Base-by-base conservation (phyloP, 345 rosid genomes). In the Eucalyptus regnans region DNA sequence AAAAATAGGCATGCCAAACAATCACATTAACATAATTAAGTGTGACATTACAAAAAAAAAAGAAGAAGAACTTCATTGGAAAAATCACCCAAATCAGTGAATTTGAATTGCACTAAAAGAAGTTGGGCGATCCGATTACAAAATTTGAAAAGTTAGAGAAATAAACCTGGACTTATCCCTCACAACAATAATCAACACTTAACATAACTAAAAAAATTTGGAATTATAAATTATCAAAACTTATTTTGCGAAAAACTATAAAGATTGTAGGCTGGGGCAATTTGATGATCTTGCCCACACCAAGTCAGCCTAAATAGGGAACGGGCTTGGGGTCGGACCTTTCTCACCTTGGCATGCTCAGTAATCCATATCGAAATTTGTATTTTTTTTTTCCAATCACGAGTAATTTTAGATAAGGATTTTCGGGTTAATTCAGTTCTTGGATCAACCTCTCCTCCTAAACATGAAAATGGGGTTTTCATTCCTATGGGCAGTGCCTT, bases 351-450 rank as follows among this genome's bases (percentile, higher is more conserved):
- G 33, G 9, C 71, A 0, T 0, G 18, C 9, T 64, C 3, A 9
- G 23, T 31, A 16, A 66, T 66, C 9, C 43, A 33, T 33, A 1
- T 68, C 1, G 2, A 33, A 33, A 71, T 18, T 71, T 33, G 12
- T 18, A 60, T 17, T 33, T 9, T 8, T 3, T n/a, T 31, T 68
- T 68, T 33, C 37, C 2, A 68, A 16, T 8, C 18, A 16, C 0
- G 3, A 68, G 6, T 16, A 68, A 9, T 2, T 68, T 9, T 17
- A 68, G 12, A 4, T 33, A 33, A 68, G 12, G 23, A 33, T 31
- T 68, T 8, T 33, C 0, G 44, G 2, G 0, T 68, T 0, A 1
- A 33, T 68, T 68, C 1, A 0, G 23, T 10, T 37, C 14, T 20
- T 7, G 0, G 4, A 2, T 18, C 0, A 1, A 14, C 3, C 46